A percentile compares a stretch with the other conserved stretches of the same genome.
Conservation (phyloP, 306 rosid species). For the Morella rubra region DNA sequence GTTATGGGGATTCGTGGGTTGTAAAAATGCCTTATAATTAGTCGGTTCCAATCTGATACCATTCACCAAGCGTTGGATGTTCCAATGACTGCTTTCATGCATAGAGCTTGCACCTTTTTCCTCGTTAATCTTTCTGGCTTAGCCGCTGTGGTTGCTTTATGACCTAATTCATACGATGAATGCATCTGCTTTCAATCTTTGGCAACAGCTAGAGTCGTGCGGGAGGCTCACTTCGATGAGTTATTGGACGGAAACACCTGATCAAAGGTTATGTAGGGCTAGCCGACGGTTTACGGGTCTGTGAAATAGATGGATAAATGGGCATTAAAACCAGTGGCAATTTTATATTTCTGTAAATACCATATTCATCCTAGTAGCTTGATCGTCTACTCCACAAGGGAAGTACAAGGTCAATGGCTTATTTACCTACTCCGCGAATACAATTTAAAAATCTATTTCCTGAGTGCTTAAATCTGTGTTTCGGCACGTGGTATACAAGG, state of each 20-base stretch:
- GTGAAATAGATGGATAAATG: too few relatives aligned
- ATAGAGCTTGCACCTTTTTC: background rate
- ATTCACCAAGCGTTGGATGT: slow-evolving; percentile 14
- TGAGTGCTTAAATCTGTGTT: too few relatives aligned
- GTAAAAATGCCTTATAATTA: slow-evolving; percentile 49
- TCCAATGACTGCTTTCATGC: background rate
- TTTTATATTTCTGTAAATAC: too few relatives aligned
- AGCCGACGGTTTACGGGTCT: background rate
- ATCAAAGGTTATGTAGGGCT: background rate
- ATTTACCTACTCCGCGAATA: too few relatives aligned
- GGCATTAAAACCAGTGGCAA: too few relatives aligned
- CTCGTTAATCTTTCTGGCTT: background rate
- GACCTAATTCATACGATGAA: background rate
- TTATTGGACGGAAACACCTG: background rate
- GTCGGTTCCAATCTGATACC: slow-evolving; percentile 18
- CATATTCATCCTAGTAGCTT: too few relatives aligned
- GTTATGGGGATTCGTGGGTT: slow-evolving; percentile 31
- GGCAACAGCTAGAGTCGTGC: too few relatives aligned
- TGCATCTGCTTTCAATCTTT: background rate
- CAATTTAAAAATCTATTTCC: too few relatives aligned
- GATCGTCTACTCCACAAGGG: too few relatives aligned
- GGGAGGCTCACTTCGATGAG: background rate
- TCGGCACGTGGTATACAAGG: too few relatives aligned
- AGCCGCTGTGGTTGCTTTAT: background rate
- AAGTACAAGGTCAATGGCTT: too few relatives aligned